phyloP scores from a whole-genome alignment of 495 filamentous ascomycete genomes.

The Baudoinia panamericana region DNA sequence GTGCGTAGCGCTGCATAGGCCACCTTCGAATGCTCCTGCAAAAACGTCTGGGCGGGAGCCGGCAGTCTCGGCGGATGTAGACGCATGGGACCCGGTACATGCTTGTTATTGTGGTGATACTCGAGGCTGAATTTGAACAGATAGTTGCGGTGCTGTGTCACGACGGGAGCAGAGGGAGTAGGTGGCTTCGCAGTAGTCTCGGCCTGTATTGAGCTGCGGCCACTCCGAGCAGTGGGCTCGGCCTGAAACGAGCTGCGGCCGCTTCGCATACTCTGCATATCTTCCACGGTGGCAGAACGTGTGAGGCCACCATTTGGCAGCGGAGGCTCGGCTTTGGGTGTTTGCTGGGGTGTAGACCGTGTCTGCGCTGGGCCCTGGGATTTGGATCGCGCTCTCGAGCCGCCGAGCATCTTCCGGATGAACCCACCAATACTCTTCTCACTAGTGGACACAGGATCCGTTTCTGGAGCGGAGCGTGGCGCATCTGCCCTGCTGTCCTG shows the following conservation, averaged over 20 bases:
- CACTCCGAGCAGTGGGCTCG: too few relatives aligned
- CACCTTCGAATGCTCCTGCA: slow-evolving; percentile 29
- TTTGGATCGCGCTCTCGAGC: slow-evolving; percentile 14
- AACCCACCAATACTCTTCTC: slow-evolving; percentile 15
- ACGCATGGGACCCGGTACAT: slow-evolving; percentile 40
- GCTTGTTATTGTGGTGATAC: slow-evolving; percentile 49
- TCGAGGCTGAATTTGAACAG: slow-evolving; percentile 72
- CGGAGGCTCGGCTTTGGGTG: neutral
- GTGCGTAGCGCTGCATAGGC: slow-evolving; percentile 8
- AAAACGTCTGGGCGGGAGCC: slow-evolving; percentile 46
- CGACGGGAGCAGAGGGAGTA: neutral
- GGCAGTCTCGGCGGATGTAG: slow-evolving; percentile 68
- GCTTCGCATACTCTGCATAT: too few relatives aligned
- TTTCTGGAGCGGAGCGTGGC: slow-evolving; percentile 12
- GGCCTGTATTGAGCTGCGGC: too few relatives aligned
- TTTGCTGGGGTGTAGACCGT: too few relatives aligned
- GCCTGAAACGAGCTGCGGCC: too few relatives aligned
- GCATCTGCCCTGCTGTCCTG: slow-evolving; percentile 19
- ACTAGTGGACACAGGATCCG: slow-evolving; percentile 1
- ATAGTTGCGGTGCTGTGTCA: slow-evolving; percentile 41
- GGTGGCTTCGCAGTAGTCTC: neutral
- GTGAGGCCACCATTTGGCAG: neutral
- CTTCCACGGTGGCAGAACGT: slow-evolving; percentile 14
- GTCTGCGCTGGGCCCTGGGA: slow-evolving; percentile 16
- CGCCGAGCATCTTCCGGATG: slow-evolving; percentile 17